phyloP scores from a whole-genome alignment of 1,284 basidiomycete species.

The Pseudozyma sp. region DNA sequence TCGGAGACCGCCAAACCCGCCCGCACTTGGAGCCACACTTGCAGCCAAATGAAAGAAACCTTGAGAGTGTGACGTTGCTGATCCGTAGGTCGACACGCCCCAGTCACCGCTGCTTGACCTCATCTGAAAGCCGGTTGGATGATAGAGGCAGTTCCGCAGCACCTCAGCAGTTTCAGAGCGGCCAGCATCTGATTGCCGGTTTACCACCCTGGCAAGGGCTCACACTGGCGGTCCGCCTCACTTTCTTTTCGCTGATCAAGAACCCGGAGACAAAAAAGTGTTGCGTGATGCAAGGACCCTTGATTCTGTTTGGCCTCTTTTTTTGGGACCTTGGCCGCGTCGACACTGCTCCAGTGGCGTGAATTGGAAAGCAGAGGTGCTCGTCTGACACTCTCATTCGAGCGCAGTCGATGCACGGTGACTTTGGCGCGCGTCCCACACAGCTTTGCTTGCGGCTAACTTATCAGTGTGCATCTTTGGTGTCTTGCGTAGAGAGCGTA shows the following conservation, averaged over 20 bases:
- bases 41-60: too few relatives aligned
- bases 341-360: conserved; percentile 3
- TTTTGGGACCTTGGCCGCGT: background rate
- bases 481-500: background rate
- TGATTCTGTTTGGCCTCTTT: background rate
- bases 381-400: conserved; percentile 14
- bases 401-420: conserved; percentile 17
- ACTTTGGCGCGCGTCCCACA: conserved; percentile 25
- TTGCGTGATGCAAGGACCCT: conserved; percentile 15
- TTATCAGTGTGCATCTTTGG: background rate
- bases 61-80: too few relatives aligned
- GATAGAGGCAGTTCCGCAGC: too few relatives aligned
- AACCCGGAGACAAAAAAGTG: background rate
- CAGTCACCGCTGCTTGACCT: too few relatives aligned
- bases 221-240: background rate
- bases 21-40: too few relatives aligned
- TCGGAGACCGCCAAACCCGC: conserved; percentile 7
- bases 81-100: too few relatives aligned
- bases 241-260: background rate
- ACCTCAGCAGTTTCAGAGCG: too few relatives aligned
- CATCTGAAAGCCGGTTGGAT: too few relatives aligned
- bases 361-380: background rate
- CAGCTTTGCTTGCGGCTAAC: background rate
- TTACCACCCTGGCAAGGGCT: background rate
- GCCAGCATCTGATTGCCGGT: too few relatives aligned